These are phyloP conservation scores for Plenodomus tracheiphilus DNA, from an alignment of 2,329 filamentous ascomycete species.

Conservation along the genomic window DNA sequence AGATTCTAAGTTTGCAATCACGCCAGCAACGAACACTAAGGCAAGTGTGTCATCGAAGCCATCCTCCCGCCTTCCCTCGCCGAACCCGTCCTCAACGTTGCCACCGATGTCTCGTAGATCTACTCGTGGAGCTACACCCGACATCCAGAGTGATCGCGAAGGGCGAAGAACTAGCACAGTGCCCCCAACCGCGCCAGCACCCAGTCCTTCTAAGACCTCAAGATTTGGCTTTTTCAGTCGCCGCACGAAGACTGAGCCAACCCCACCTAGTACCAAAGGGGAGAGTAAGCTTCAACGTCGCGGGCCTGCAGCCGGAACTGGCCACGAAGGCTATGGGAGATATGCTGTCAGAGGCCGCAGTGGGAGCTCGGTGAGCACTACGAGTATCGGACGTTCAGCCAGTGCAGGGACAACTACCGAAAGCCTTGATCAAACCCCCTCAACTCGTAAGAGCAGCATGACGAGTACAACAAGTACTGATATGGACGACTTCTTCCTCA, in stretches of 20 bases:
- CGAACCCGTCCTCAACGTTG: slow-evolving; percentile 39
- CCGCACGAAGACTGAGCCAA: slow-evolving; percentile 66
- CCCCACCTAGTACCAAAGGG: slow-evolving; percentile 57
- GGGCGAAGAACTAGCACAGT: slow-evolving; percentile 40
- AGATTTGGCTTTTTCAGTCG: slow-evolving; percentile 80
- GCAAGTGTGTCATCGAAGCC: slow-evolving; percentile 34
- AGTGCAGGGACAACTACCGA: slow-evolving; percentile 48
- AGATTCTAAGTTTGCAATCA: slow-evolving; percentile 42
- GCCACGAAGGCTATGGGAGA: slow-evolving; percentile 82
- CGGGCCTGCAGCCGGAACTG: slow-evolving; percentile 88
- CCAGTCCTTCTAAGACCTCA: slow-evolving; percentile 61
- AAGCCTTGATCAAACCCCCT: slow-evolving; percentile 38
- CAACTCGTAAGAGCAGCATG: slow-evolving; percentile 49
- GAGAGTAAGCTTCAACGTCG: slow-evolving; percentile 63
- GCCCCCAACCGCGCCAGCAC: slow-evolving; percentile 49
- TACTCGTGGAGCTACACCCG: slow-evolving; percentile 45
- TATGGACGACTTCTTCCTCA: slow-evolving; percentile 52
- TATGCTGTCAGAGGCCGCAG: slow-evolving; percentile 68
- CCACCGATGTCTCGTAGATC: slow-evolving; percentile 27
- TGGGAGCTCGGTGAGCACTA: slow-evolving; percentile 58
- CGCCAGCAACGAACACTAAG: slow-evolving; percentile 21
- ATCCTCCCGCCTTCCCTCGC: slow-evolving; percentile 45
- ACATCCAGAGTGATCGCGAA: slow-evolving; percentile 40
- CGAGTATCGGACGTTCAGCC: slow-evolving; percentile 52
- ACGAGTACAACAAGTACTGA: slow-evolving; percentile 48